Evolutionary conservation across 768 basidiomycete genomes (phyloP).

Genomic region (Mycena alexandri): DNA sequence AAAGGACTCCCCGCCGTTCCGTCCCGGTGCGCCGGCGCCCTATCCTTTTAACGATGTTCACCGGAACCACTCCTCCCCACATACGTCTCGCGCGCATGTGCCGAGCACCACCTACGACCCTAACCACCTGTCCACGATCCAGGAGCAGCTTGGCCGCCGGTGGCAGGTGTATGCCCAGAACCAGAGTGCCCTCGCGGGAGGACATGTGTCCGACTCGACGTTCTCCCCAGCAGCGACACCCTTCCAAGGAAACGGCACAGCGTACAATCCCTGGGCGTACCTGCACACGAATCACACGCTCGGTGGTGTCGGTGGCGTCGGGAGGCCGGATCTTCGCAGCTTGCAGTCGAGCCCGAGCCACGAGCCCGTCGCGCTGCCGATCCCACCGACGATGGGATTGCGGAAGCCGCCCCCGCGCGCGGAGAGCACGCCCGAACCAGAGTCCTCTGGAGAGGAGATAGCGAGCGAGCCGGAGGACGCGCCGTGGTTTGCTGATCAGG

Average conservation of each 20-base stretch:
- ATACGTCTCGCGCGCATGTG: constrained; percentile 48
- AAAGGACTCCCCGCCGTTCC: constrained; percentile 57
- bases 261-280: constrained; percentile 81
- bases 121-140: constrained; percentile 63
- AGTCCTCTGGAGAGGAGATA: constrained; percentile 83
- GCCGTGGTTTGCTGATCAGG: constrained; percentile 49
- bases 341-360: constrained; percentile 81
- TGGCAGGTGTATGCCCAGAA: constrained; percentile 86
- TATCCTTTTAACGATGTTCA: constrained; percentile 83
- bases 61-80: constrained; percentile 59
- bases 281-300: constrained; percentile 67
- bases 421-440: constrained; percentile 82
- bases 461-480: constrained; percentile 68
- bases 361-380: constrained; percentile 70
- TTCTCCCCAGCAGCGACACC: constrained; percentile 84
- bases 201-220: constrained; percentile 75
- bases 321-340: constrained; percentile 54
- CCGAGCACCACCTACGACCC: constrained; percentile 53
- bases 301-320: constrained; percentile 44
- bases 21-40: constrained; percentile 69
- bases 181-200: constrained; percentile 56
- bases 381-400: constrained; percentile 59
- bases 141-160: constrained; percentile 79
- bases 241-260: constrained; percentile 61
- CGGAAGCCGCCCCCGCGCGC: constrained; percentile 82